Evolutionary conservation across 805 yeast genomes (phyloP).

Genomic region (Lipomyces oligophaga): DNA sequence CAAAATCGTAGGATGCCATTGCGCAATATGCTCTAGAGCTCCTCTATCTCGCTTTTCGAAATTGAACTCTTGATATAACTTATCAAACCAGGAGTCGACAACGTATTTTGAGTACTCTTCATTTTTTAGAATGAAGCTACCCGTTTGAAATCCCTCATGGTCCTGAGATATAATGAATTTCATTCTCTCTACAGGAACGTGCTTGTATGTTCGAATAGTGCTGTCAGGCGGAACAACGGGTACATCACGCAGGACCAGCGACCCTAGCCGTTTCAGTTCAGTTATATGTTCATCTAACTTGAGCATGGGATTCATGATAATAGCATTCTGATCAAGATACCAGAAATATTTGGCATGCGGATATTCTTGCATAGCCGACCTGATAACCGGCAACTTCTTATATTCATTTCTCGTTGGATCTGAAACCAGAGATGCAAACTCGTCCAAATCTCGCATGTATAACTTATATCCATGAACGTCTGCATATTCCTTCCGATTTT

Average conservation of each 20-base stretch:
- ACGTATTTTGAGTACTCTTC: constrained; percentile 61
- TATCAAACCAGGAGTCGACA: constrained; percentile 77
- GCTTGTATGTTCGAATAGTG: constrained; percentile 62
- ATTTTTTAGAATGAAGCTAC: constrained; percentile 69
- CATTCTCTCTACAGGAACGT: constrained; percentile 51
- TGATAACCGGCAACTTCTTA: constrained; percentile 59
- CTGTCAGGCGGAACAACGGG: constrained; percentile 72
- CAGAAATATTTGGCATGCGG: constrained; percentile 89
- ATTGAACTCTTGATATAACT: constrained; percentile 62
- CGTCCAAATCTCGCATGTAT: constrained; percentile 81
- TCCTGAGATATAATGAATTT: constrained; percentile 68
- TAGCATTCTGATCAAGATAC: constrained; percentile 69
- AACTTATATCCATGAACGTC: constrained; percentile 75
- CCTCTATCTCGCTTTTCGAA: constrained; percentile 51
- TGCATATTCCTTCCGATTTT: constrained; percentile 86
- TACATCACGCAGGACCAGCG: constrained; percentile 61
- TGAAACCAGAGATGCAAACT: constrained; percentile 45
- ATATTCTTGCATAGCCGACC: constrained; percentile 91
- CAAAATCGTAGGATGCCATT: constrained; percentile 88
- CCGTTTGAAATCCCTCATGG: constrained; percentile 56
- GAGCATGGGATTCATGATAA: constrained; percentile 67
- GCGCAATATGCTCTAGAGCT: constrained; percentile 71
- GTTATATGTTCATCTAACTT: constrained; percentile 59
- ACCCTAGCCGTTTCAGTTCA: constrained; percentile 56
- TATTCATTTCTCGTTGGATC: constrained; percentile 42